These are phyloP conservation scores for Exutisphaerella laricina DNA, from an alignment of 2,329 filamentous ascomycete genomes.

Conservation along the genomic window DNA sequence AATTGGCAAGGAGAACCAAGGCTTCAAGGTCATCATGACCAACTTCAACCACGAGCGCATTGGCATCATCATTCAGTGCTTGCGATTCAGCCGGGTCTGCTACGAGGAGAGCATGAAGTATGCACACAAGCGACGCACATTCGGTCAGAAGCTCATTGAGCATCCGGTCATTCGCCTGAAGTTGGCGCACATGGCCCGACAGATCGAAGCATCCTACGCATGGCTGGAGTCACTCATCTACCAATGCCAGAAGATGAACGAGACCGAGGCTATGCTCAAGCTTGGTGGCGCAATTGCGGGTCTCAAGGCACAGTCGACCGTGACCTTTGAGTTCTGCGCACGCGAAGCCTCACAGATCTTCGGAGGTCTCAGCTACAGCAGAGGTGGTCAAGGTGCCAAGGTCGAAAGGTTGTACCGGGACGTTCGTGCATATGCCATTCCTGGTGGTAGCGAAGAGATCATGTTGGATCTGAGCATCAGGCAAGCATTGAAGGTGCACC, in stretches of 20 bases:
- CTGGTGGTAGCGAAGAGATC: constrained; percentile 93
- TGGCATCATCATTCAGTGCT: constrained; percentile 94
- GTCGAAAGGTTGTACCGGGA: constrained; percentile 92
- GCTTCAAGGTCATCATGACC: constrained; percentile 98
- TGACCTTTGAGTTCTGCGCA: constrained; percentile 96
- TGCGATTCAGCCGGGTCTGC: constrained; percentile 93
- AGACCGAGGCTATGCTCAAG: constrained; percentile 92
- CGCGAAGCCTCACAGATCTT: constrained; percentile 97
- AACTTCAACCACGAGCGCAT: constrained; percentile 99
- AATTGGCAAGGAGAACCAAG: constrained; percentile 95
- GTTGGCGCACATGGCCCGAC: constrained; percentile 95
- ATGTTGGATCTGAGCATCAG: constrained; percentile 96
- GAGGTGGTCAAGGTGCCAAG: constrained; percentile 92
- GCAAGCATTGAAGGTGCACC: constrained; percentile 80
- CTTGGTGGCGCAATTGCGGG: constrained; percentile 90
- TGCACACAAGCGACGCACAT: constrained; percentile 93
- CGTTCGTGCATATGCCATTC: constrained; percentile 89
- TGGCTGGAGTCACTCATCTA: constrained; percentile 95
- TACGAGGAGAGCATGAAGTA: constrained; percentile 97
- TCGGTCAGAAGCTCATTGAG: constrained; percentile 93
- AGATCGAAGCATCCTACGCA: constrained; percentile 94
- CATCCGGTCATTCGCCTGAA: constrained; percentile 81
- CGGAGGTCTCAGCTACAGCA: constrained; percentile 83
- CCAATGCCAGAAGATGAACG: constrained; percentile 88
- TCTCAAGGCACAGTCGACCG: constrained; percentile 88